Evolutionary conservation across 2,329 filamentous ascomycete species (phyloP), one percentile per base, ranked within the genome.

Genomic region (Fusarium sarcochroum): DNA sequence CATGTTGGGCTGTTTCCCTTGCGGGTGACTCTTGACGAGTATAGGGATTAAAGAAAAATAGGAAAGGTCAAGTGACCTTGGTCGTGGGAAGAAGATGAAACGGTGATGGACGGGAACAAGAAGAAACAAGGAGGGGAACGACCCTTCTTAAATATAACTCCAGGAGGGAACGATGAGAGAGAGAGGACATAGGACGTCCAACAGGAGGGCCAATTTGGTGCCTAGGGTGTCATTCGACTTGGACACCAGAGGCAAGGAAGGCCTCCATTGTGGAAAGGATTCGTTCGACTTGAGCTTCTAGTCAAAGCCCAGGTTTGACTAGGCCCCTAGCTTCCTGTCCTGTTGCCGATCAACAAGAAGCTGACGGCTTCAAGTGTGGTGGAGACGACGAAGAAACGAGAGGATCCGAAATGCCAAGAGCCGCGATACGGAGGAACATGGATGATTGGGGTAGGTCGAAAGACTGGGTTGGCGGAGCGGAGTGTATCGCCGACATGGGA

Each of bases 381-480:
- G 66, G 63, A 53, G 66, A 60, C n/a, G 18, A 44, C 20, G 38
- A 23, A 62, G 55, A 57, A 42, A 46, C 61, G 41, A 64, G 64
- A 69, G 45, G 53, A 37, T 37, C 61, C 47, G 58, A 48, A 59
- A 41, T 50, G 68, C 68, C 68, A 66, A 71, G 68, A 69, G 51
- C 46, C 50, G 57, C 57, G 56, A 72, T 61, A 70, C 63, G 66
- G 66, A 73, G 57, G 62, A 53, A 66, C 63, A 73, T 62, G 68
- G 68, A 63, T 63, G 60, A 60, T 63, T 69, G 63, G 57, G 66
- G 70, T 68, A 71, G 66, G 66, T 66, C 53, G 20, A 69, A 69
- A 47, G 52, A 44, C 17, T 49, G 51, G 47, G 47, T 56, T 67
- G 47, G 61, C 63, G 61, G 45, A 58, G 59, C 58, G 46, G 56